These are phyloP conservation scores for Ascochyta viciae-villosae DNA, from an alignment of 2,329 filamentous ascomycete species.

Conservation along the genomic window DNA sequence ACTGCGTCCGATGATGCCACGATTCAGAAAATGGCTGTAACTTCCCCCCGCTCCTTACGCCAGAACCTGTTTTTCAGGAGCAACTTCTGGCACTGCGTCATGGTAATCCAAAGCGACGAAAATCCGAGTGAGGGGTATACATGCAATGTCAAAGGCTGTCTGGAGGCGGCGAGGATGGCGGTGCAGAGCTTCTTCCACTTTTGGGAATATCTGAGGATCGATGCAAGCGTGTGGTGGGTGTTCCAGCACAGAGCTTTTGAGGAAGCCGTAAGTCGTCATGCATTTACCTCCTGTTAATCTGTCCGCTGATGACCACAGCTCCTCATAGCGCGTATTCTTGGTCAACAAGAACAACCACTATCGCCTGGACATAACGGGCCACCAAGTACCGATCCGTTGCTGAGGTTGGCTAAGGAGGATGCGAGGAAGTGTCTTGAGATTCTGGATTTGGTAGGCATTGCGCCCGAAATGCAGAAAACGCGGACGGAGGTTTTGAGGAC, in stretches of 20 bases:
- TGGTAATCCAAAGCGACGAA: constrained; percentile 77
- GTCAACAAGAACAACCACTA: constrained; percentile 44
- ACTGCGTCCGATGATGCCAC: constrained; percentile 70
- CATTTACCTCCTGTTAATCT: neutral
- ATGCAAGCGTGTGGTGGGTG: constrained; percentile 84
- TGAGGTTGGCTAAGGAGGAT: constrained; percentile 52
- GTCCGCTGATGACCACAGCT: constrained; percentile 32
- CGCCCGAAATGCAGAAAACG: constrained; percentile 58
- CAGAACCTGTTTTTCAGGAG: constrained; percentile 81
- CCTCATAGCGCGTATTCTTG: constrained; percentile 50
- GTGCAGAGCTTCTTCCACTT: constrained; percentile 78
- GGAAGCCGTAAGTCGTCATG: constrained; percentile 68
- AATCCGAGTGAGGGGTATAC: constrained; percentile 61
- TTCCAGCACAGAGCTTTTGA: constrained; percentile 83
- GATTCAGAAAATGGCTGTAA: constrained; percentile 64
- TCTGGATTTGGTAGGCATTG: constrained; percentile 53
- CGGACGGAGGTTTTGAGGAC: constrained; percentile 55
- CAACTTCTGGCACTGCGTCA: constrained; percentile 83
- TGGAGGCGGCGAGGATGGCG: constrained; percentile 79
- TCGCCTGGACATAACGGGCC: constrained; percentile 34
- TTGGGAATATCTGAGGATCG: constrained; percentile 70
- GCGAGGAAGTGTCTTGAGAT: constrained; percentile 55
- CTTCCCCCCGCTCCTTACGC: constrained; percentile 70
- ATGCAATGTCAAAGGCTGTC: constrained; percentile 69
- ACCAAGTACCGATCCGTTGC: constrained; percentile 43